These are phyloP conservation scores for Boletus barrowsii DNA, from an alignment of 768 basidiomycete genomes.

Conservation along the genomic window DNA sequence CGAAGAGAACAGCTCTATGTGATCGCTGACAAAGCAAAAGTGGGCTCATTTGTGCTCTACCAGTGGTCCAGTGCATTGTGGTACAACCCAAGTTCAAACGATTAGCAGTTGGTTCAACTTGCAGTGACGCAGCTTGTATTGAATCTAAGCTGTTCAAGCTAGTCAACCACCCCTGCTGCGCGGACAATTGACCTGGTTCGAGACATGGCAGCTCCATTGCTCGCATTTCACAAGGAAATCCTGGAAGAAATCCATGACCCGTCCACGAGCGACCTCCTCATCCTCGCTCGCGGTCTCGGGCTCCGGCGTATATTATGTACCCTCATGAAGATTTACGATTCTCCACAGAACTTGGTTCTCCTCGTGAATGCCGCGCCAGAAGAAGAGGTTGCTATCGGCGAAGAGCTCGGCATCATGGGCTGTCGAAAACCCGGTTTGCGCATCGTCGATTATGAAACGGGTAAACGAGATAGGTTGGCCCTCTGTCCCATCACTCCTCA, in stretches of 20 bases:
- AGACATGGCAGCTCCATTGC: slow-evolving; percentile 31
- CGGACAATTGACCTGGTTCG: neutral
- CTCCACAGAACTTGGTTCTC: slow-evolving; percentile 77
- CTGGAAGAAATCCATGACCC: slow-evolving; percentile 72
- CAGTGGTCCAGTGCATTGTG: neutral
- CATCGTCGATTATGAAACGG: slow-evolving; percentile 79
- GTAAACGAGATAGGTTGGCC: slow-evolving; percentile 70
- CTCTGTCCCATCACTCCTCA: neutral
- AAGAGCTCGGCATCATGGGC: slow-evolving; percentile 90
- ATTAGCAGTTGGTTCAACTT: neutral
- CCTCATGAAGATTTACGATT: slow-evolving; percentile 90
- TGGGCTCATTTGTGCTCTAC: neutral
- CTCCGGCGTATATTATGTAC: slow-evolving; percentile 80
- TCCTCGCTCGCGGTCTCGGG: slow-evolving; percentile 90
- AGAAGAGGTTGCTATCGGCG: slow-evolving; percentile 88
- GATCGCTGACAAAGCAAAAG: slow-evolving; percentile 18
- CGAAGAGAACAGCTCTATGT: neutral
- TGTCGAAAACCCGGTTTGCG: slow-evolving; percentile 83
- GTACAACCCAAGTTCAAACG: too few relatives aligned
- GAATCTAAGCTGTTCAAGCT: slow-evolving; percentile 1
- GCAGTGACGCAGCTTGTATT: neutral
- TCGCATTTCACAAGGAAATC: slow-evolving; percentile 68
- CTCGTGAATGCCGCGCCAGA: slow-evolving; percentile 81
- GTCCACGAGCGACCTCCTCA: slow-evolving; percentile 63
- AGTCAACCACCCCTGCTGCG: neutral